A percentile compares a stretch with the other conserved stretches of the same genome.
These are phyloP conservation scores for Tetrastigma voinierianum DNA, from an alignment of 164 flowering plant genomes.

Conservation along the genomic window DNA sequence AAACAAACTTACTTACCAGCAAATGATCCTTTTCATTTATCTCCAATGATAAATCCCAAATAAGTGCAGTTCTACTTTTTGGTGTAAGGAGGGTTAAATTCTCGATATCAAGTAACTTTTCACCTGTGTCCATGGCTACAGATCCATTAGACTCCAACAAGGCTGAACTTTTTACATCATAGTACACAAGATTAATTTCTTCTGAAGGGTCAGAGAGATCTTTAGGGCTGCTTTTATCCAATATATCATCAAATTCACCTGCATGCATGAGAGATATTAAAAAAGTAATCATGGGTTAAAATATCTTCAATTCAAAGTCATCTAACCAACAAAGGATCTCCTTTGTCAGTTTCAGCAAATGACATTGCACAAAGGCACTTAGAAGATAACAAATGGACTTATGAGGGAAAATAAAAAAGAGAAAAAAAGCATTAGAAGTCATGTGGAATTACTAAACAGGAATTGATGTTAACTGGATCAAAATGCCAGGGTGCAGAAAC, in stretches of 20 bases:
- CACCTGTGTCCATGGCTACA: conserved; percentile 17
- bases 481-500: background rate
- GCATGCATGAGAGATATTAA: conserved; percentile 18
- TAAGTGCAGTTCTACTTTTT: conserved; percentile 50
- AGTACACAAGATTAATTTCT: conserved; percentile 47
- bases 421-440: background rate
- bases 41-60: conserved; percentile 64
- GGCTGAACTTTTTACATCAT: conserved; percentile 17
- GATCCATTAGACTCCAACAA: conserved; percentile 55
- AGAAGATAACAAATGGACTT: no score
- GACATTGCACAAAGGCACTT: no score
- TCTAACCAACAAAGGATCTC: no score
- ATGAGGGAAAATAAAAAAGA: background rate
- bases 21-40: conserved; percentile 62
- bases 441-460: background rate
- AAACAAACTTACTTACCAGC: conserved; percentile 52
- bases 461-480: background rate
- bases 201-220: conserved; percentile 30
- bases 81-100: conserved; percentile 83
- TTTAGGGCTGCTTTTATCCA: conserved; percentile 44
- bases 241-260: conserved; percentile 97
- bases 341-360: no score
- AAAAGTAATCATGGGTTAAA: background rate
- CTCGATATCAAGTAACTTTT: conserved; percentile 57
- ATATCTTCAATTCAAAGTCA: no score